phyloP scores from a whole-genome alignment of 805 yeast species.

The Barnettozyma siamensis region DNA sequence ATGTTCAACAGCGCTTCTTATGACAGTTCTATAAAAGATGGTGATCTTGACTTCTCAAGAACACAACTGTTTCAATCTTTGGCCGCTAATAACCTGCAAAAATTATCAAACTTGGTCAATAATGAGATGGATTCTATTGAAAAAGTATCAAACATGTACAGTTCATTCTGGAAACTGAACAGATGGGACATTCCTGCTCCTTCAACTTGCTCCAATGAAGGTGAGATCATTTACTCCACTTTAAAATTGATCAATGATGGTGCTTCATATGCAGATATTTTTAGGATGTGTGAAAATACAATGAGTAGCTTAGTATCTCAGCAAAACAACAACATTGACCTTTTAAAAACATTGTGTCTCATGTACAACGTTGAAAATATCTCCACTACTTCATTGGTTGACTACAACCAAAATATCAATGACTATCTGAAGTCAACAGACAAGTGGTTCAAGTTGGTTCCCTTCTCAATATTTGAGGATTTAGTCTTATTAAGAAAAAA shows the following conservation, averaged over 20 bases:
- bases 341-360: constrained; percentile 8
- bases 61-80: constrained; percentile 33
- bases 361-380: constrained; percentile 14
- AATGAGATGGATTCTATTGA: constrained; percentile 14
- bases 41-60: constrained; percentile 7
- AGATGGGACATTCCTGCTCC: constrained; percentile 70
- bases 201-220: constrained; percentile 29
- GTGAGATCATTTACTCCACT: constrained; percentile 45
- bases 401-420: constrained; percentile 1
- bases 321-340: background rate
- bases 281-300: constrained; percentile 5
- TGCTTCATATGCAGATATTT: constrained; percentile 9
- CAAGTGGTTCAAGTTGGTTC: constrained; percentile 34
- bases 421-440: constrained; percentile 12
- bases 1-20: constrained; percentile 51
- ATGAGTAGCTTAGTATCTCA: background rate
- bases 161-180: constrained; percentile 71
- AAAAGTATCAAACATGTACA: constrained; percentile 32
- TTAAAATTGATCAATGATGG: constrained; percentile 42
- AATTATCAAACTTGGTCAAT: constrained; percentile 45
- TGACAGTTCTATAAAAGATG: constrained; percentile 36
- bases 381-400: background rate
- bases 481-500: constrained; percentile 39
- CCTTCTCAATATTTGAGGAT: constrained; percentile 35
- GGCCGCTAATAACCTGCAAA: constrained; percentile 47